Evolutionary conservation across 306 rosid species (phyloP).

Genomic region (peach (Prunus persica)): DNA sequence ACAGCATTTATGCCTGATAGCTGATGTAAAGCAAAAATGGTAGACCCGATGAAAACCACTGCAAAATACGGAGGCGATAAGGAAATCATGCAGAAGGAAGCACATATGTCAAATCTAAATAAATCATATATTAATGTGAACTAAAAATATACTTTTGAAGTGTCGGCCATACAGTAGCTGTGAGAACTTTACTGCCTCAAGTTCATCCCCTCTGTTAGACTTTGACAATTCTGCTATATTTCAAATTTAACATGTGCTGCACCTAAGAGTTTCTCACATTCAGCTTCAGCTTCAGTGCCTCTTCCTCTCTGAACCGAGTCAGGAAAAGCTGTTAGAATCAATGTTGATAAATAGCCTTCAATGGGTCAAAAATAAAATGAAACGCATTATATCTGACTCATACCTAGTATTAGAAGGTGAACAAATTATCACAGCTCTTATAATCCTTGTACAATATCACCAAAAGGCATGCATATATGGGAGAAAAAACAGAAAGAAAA

Average conservation of each 20-base stretch:
- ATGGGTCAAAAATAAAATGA: slow-evolving; percentile 4
- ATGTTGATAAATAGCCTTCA: slow-evolving; percentile 8
- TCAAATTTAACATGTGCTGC: slow-evolving; percentile 67
- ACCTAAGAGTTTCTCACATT: slow-evolving; percentile 70
- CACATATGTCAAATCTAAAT: slow-evolving; percentile 9
- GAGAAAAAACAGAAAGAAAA: not conserved
- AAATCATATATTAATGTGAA: not conserved
- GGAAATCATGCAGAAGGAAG: slow-evolving; percentile 30
- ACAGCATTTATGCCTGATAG: slow-evolving; percentile 89
- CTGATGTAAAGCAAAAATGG: slow-evolving; percentile 87
- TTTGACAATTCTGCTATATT: slow-evolving; percentile 58
- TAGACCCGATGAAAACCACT: slow-evolving; percentile 82
- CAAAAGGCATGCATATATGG: not conserved
- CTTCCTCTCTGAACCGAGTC: slow-evolving; percentile 64
- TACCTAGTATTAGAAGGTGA: not conserved
- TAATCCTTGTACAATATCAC: not conserved
- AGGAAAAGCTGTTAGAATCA: slow-evolving; percentile 22
- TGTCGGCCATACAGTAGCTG: slow-evolving; percentile 60
- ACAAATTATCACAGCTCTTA: not conserved
- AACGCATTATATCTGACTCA: not conserved
- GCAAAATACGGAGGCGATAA: slow-evolving; percentile 51
- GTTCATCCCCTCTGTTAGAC: slow-evolving; percentile 64
- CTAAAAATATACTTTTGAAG: slow-evolving; percentile 45
- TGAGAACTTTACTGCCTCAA: slow-evolving; percentile 39
- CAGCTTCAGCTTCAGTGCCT: slow-evolving; percentile 69